Base-by-base conservation (phyloP, 2,329 filamentous ascomycete species). In the Cryphonectria naterciae region DNA sequence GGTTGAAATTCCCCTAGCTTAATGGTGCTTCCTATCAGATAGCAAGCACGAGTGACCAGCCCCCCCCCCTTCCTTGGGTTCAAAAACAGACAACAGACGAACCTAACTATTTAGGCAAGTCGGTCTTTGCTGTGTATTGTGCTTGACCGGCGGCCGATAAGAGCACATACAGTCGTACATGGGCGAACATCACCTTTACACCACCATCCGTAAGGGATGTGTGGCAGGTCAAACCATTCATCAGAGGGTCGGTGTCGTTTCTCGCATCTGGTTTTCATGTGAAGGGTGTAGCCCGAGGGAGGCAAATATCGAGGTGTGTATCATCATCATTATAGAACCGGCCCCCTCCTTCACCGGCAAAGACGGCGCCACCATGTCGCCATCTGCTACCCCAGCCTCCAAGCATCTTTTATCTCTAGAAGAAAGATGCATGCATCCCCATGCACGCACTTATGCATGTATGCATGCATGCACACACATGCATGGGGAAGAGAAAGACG, bases 81-180 rank as follows among this genome's bases (percentile, higher is more conserved):
- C 60, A 39, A n/a, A 11, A 32, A 28, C 60, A 62, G n/a, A 46
- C 4, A 28, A 28, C 25, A 43, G 39, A 5, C 22, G 10, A 43
- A 32, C 39, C n/a, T 64, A n/a, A 46, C 61, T 46, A n/a, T 64
- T 46, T 64, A 46, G 61, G 61, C 61, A 64, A 64, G 61, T 64
- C 39, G 25, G 37, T 11, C 32, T 32, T 32, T 39, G 37, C 37
- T 39, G 37, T 39, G 37, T 39, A 11, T 39, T 49, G 43, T 37
- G 32, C 17, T n/a, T 61, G 7, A 22, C 35, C 58, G 11, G 58
- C 58, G 2, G 11, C 35, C 4, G 35, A 37, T 35, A 5, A 19
- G 6, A 4, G 6, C 10, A 37, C 10, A 37, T 37, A 37, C 37
- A 37, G 37, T 10, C 1, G 32, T 56, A 28, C 22, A 56, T 17